Evolutionary conservation across 306 rosid genomes (phyloP), one percentile per base, ranked within the genome.

Genomic region (Begonia fuchsioides): DNA sequence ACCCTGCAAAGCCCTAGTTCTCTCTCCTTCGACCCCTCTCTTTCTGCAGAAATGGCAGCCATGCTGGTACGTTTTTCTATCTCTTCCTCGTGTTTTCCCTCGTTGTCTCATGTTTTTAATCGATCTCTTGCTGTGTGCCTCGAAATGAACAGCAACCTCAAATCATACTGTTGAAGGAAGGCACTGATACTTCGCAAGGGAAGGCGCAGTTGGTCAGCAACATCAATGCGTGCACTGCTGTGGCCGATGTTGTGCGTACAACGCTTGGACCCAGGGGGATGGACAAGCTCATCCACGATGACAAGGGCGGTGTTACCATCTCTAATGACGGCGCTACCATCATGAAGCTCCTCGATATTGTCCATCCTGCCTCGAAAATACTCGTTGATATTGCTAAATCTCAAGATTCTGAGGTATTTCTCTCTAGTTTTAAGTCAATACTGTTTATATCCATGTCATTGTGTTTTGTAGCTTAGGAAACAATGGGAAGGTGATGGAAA

Each of bases 301-400:
- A 90, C 40, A 90, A 90, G 63, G 97, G 97, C 18, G 47, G 18
- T 14, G 94, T 90, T 65, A 90, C 97, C 69, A 90, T 90, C 43
- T 90, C 97, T 47, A 90, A 90, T 47, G 97, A 90, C 18, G 97
- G 97, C 45, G 97, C 97, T 45, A 90, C 97, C 47, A 90, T 90
- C 67, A 90, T 90, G 97, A 90, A 90, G 71, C 83, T 90, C 13
- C 86, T 90, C 1, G 97, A 90, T 40, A 79, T 90, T 9, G 87
- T 90, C 20, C 97, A 90, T 41, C 97, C 97, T 7, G 97, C 92
- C n/a, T 82, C 97, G 10, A 90, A 90, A 68, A 90, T 90, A 68
- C 92, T 90, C 3, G 97, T 84, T 7, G 97, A 90, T 38, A 90
- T 90, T 57, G 95, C 97, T 19, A 79, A 79, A 72, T 90, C 97